These are phyloP conservation scores for Ottelia alismoides DNA, from an alignment of 106 monocot genomes.

Conservation along the genomic window DNA sequence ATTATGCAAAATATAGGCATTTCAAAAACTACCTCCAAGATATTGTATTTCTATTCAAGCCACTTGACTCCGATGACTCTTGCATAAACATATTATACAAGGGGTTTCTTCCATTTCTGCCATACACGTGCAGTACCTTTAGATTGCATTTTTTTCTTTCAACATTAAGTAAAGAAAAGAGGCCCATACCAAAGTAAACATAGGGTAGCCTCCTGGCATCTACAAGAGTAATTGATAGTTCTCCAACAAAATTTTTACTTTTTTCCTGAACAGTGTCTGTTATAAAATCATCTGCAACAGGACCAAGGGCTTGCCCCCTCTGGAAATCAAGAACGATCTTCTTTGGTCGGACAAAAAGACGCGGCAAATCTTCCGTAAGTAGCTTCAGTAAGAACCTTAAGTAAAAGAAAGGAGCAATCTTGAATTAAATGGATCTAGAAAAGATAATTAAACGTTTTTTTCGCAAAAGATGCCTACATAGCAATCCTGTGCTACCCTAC, in stretches of 20 bases:
- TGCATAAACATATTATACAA: not conserved
- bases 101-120: too few species aligned
- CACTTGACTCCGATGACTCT: too few species aligned
- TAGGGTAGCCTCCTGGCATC: constrained; percentile 24
- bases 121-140: not conserved
- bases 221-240: constrained; percentile 24
- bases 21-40: too few species aligned
- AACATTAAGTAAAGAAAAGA: too few species aligned
- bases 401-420: not conserved
- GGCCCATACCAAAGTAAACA: constrained; percentile 12
- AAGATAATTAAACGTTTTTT: too few species aligned
- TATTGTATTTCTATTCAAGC: too few species aligned
- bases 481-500: too few species aligned
- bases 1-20: too few species aligned
- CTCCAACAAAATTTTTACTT: constrained; percentile 23
- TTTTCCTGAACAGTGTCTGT: constrained; percentile 6
- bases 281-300: constrained; percentile 15
- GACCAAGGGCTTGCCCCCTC: constrained; percentile 23
- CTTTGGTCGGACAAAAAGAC: constrained; percentile 26
- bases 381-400: constrained; percentile 23
- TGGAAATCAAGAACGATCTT: constrained; percentile 31
- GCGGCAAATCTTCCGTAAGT: constrained; percentile 25
- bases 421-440: too few species aligned
- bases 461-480: too few species aligned
- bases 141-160: too few species aligned